Evolutionary conservation across 1,139 yeast species (phyloP), one percentile per base, ranked within the genome.

Genomic region (Lodderomyces parapsilosis): DNA sequence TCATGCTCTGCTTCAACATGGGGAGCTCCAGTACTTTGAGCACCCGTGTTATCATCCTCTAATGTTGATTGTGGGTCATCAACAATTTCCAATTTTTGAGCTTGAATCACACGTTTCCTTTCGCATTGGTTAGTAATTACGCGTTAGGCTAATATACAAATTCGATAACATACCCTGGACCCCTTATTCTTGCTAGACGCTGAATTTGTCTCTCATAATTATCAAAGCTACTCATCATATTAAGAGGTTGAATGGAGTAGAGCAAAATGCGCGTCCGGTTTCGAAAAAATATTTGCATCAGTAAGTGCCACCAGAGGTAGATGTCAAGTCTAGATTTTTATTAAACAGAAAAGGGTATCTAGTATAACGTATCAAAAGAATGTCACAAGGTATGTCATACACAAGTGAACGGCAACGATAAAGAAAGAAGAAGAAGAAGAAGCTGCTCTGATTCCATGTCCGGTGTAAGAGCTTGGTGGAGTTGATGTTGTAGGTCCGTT

Each of bases 131-230:
- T 19, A 33, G 36, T 33, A n/a, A 3, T n/a, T 3, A 11, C 4
- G 11, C 15, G n/a, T 33, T 17, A n/a, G 11, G 36, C 6, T 9
- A 5, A 19, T 3, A 6, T 11, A n/a, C n/a, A n/a, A n/a, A 15
- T n/a, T 17, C 10, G 7, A 2, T 19, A 23, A 66, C 75, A 48
- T 68, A 69, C 74, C 69, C 74, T 28, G 76, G 65, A 6, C 77
- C 77, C 42, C 76, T 58, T 30, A 63, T 57, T 36, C 76, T 58
- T 22, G 69, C 55, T 37, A 59, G 63, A 25, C 55, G 51, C 49
- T 52, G 56, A 32, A 55, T 55, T 27, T 46, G 42, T 44, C 67
- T 52, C 33, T 50, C 56, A n/a, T 40, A 10, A n/a, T 17, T 15
- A 19, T 30, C 33, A n/a, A 30, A 15, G 8, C 15, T 30, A 13